phyloP scores from a whole-genome alignment of 208 protist genomes.

The Trypanosoma avium region DNA sequence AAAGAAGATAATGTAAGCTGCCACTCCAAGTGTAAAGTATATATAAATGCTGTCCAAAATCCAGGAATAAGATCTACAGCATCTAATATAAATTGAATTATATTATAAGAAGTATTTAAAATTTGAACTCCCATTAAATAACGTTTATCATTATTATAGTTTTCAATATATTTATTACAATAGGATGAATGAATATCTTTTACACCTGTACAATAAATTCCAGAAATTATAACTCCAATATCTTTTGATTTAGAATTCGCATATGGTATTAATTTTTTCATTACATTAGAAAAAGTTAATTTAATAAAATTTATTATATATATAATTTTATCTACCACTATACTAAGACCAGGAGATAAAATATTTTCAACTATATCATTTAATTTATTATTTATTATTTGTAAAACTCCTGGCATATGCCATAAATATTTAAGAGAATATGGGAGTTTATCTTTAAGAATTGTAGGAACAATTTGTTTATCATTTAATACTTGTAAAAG shows the following conservation, averaged over 20 bases:
- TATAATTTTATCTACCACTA: not conserved
- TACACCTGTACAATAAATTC: slow-evolving; percentile 1
- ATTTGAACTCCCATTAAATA: slow-evolving; percentile 39
- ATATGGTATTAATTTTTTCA: slow-evolving; percentile 2
- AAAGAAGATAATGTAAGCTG: slow-evolving; percentile 25
- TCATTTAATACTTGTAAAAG: slow-evolving; percentile 14
- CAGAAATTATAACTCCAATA: not conserved
- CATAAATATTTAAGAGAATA: slow-evolving; percentile 21
- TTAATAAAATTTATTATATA: not conserved
- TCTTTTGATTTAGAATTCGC: not conserved
- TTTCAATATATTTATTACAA: not conserved
- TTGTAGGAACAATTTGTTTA: slow-evolving; percentile 3
- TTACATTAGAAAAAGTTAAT: not conserved
- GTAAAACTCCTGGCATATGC: slow-evolving; percentile 19
- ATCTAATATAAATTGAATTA: slow-evolving; percentile 32
- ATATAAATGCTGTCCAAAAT: slow-evolving; percentile 41
- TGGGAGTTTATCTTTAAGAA: slow-evolving; percentile 13
- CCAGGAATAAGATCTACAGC: slow-evolving; percentile 65
- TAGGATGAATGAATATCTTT: not conserved
- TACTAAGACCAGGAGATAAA: not conserved
- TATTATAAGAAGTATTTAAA: slow-evolving; percentile 22
- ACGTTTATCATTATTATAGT: slow-evolving; percentile 11
- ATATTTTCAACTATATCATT: slow-evolving; percentile 9
- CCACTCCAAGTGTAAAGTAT: slow-evolving; percentile 54
- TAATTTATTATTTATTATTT: not conserved